Percentiles rank a stretch among this genome's conserved stretches.
Conservation (phyloP, 495 filamentous ascomycete genomes). For the Penicillium alfredii region DNA sequence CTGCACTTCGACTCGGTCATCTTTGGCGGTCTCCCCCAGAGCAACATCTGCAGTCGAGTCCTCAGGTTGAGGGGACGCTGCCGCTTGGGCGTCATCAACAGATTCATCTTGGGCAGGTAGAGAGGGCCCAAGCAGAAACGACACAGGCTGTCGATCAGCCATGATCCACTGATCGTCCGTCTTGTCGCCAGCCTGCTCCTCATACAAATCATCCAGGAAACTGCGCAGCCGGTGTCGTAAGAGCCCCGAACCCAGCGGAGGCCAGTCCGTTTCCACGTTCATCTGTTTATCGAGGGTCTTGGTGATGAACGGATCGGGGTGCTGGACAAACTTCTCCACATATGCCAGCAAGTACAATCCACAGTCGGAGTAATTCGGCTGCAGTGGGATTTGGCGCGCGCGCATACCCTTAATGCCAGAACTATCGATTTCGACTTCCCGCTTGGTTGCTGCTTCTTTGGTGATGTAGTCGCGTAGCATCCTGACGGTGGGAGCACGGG, state of each 20-base stretch:
- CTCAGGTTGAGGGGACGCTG: slow-evolving; percentile 2
- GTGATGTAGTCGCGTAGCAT: slow-evolving; percentile 71
- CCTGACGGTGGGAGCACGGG: slow-evolving; percentile 55
- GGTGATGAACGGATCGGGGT: slow-evolving; percentile 60
- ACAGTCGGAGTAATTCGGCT: slow-evolving; percentile 84
- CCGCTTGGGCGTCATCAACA: not conserved
- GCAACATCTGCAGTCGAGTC: not conserved
- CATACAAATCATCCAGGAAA: slow-evolving; percentile 45
- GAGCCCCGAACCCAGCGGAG: slow-evolving; percentile 42
- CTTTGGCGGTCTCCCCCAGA: not conserved
- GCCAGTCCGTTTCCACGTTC: slow-evolving; percentile 47
- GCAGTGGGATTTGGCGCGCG: slow-evolving; percentile 64
- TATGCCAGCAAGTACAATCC: slow-evolving; percentile 83
- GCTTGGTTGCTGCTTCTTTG: slow-evolving; percentile 66
- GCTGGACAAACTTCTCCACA: slow-evolving; percentile 66
- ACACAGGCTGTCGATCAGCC: slow-evolving; percentile 30
- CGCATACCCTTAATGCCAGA: slow-evolving; percentile 56
- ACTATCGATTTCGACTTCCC: slow-evolving; percentile 49
- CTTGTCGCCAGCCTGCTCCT: slow-evolving; percentile 37
- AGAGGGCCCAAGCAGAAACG: slow-evolving; percentile 28
- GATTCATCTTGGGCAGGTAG: not conserved
- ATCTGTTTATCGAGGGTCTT: slow-evolving; percentile 47
- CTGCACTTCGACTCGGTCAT: slow-evolving; percentile 13
- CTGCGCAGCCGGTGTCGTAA: slow-evolving; percentile 50
- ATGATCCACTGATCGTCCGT: slow-evolving; percentile 13